phyloP scores from a whole-genome alignment of 305 asterid genomes.

The Fraxinus paxiana region DNA sequence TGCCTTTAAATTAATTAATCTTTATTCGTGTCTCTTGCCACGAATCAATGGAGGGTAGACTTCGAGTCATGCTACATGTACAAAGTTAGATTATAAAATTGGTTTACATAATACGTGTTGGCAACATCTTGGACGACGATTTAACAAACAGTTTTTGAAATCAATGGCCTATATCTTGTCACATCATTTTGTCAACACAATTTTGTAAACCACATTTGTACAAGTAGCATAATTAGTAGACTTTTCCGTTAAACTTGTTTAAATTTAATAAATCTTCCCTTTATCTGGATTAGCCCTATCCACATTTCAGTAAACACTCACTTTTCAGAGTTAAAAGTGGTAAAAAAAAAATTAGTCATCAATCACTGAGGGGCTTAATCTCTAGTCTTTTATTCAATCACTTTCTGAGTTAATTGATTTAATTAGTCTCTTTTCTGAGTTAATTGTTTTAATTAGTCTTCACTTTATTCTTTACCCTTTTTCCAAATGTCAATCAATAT shows the following conservation, averaged over 20 bases:
- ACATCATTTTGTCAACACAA: no score
- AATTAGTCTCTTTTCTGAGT: not conserved
- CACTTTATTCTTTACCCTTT: not conserved
- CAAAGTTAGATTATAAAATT: no score
- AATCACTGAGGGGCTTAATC: not conserved
- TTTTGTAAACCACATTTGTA: no score
- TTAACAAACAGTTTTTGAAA: no score
- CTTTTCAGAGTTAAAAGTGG: not conserved
- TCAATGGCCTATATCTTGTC: no score
- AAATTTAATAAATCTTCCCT: not conserved
- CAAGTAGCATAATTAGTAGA: no score
- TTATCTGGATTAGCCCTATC: not conserved
- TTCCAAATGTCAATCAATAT: not conserved
- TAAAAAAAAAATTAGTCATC: not conserved
- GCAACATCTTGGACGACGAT: no score
- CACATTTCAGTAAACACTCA: not conserved
- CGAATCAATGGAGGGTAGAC: not conserved
- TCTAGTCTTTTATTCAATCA: not conserved
- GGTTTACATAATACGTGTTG: no score
- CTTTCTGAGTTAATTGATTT: not conserved
- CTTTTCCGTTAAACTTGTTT: not conserved
- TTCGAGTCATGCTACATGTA: no score
- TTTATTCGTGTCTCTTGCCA: no score
- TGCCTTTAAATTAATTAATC: not conserved
- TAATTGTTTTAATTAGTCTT: not conserved